Conservation (phyloP, 2,329 filamentous ascomycete species). For the Cercospora janseana region DNA sequence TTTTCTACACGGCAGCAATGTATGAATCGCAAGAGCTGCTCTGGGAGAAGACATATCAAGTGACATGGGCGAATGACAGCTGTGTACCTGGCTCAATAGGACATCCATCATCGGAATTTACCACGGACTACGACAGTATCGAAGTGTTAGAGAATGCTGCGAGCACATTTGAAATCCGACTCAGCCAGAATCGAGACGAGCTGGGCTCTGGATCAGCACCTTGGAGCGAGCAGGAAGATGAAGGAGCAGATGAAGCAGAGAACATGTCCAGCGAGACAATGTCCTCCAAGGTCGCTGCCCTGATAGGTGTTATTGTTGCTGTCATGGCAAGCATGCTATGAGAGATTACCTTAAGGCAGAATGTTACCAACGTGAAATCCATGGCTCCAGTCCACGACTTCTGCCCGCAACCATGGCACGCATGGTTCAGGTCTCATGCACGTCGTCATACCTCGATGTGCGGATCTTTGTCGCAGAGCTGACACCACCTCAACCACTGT, state of each 20-base stretch:
- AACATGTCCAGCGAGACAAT: neutral
- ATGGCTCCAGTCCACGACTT: constrained; percentile 3
- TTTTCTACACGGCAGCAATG: constrained; percentile 43
- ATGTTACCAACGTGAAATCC: neutral
- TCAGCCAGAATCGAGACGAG: constrained; percentile 4
- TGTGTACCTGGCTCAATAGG: constrained; percentile 27
- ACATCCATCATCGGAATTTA: constrained; percentile 17
- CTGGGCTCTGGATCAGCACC: neutral
- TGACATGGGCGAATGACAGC: constrained; percentile 34
- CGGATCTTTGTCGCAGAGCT: constrained; percentile 7
- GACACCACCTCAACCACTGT: neutral
- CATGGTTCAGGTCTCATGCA: neutral
- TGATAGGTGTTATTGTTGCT: neutral
- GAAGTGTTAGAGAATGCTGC: constrained; percentile 3
- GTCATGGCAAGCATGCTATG: neutral
- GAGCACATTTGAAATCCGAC: constrained; percentile 1
- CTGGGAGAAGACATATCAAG: constrained; percentile 42
- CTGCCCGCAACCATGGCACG: too few relatives aligned
- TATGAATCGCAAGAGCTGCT: constrained; percentile 38
- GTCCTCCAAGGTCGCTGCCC: neutral
- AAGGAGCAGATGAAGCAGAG: neutral
- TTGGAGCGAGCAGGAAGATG: neutral
- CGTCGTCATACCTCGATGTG: neutral
- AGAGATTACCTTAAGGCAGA: neutral
- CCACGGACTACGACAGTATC: constrained; percentile 1